Base-by-base conservation (phyloP, 2,329 filamentous ascomycete species). In the Diaporthe citrichinensis region DNA sequence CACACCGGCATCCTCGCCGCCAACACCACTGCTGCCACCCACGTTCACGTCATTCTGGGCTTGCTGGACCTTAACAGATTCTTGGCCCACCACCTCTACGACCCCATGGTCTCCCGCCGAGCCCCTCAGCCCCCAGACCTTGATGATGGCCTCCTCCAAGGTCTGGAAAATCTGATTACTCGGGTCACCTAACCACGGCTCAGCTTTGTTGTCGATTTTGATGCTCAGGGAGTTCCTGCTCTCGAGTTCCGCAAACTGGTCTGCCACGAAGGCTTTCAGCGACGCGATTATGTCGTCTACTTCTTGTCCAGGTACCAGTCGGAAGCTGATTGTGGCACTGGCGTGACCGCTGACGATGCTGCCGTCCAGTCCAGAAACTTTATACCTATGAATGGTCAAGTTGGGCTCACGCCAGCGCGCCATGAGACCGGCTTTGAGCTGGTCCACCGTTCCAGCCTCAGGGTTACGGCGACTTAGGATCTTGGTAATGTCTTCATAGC, bases 381-480 rank as follows among this genome's bases (percentile, higher is more conserved):
- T 95, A 83, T 98, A 95, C 10, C 95, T 91, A 84, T 99, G 97
- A 58, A 98, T 94, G 0, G 97, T 98, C 71, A 99, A 87, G 68
- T 97, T 98, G 0, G 97, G 95, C 81, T 98, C 96, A 31, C 97
- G 92, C 97, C 97, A 99, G 74, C 96, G 91, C 15, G 96, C 94
- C 94, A 98, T 98, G 8, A 99, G 89, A 2, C 94, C 95, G 51
- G 92, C 89, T 76, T 96, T 96, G 62, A 98, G 90, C n/a, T 90
- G 90, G 9, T 93, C 90, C 0, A 93, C 88, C 1, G 90, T 87
- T 0, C 87, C 86, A 25, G 85, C 84, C 31, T 89, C 87, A 3
- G 94, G 92, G 79, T 94, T 94, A 73, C 93, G 92, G 23, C 90
- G 90, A 44, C 96, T 91, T 4, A 98, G 86, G 1, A 95, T 93